Percentiles rank a stretch among this genome's conserved stretches.
phyloP scores from a whole-genome alignment of 73 alveolate genomes.

The Paramecium tetraurelia region DNA sequence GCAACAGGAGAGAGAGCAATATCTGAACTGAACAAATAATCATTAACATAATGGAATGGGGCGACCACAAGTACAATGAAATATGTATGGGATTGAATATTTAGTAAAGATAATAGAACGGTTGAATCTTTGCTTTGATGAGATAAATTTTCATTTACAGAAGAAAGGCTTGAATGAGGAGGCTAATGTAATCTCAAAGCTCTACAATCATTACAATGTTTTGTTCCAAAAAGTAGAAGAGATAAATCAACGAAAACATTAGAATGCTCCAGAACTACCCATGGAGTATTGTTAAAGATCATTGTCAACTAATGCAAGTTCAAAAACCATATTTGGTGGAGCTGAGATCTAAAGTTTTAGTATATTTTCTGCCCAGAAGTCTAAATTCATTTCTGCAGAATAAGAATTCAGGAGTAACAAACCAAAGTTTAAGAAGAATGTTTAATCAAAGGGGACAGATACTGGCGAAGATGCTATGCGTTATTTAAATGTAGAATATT shows the following conservation, averaged over 20 bases:
- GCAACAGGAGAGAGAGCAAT: slow-evolving; percentile 33
- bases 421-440: not conserved
- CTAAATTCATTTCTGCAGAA: not conserved
- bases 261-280: not conserved
- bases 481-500: not conserved
- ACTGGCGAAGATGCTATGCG: slow-evolving; percentile 23
- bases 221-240: slow-evolving; percentile 9
- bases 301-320: not conserved
- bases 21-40: not conserved
- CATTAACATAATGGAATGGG: not conserved
- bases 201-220: not conserved
- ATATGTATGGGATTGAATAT: not conserved
- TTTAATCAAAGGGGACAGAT: slow-evolving; percentile 14
- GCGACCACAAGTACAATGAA: not conserved
- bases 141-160: not conserved
- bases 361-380: not conserved
- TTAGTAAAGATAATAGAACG: not conserved
- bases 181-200: not conserved
- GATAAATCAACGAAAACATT: not conserved
- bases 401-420: not conserved
- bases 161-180: not conserved
- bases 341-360: not conserved
- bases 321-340: slow-evolving; percentile 34
- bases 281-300: slow-evolving; percentile 8
- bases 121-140: slow-evolving; percentile 28